phyloP scores from a whole-genome alignment of 805 yeast species.

The Nakazawaea ernobii region DNA sequence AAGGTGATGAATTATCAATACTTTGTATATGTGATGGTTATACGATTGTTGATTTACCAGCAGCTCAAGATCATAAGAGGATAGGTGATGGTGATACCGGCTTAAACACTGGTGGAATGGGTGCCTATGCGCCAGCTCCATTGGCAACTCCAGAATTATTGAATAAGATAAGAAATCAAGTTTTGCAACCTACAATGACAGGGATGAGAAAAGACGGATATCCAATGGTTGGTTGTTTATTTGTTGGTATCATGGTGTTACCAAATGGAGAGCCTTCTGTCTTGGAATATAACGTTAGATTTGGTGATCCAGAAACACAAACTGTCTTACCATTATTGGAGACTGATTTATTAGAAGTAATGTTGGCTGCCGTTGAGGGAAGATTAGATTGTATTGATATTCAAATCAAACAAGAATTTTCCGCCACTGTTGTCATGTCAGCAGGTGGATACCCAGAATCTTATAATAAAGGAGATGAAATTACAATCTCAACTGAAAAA shows the following conservation, averaged over 20 bases:
- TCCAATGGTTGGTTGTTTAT: constrained; percentile 93
- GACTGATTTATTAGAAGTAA: constrained; percentile 89
- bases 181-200: constrained; percentile 86
- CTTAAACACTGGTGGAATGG: constrained; percentile 99
- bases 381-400: constrained; percentile 78
- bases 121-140: constrained; percentile 98
- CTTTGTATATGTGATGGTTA: constrained; percentile 93
- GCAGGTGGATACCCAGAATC: constrained; percentile 96
- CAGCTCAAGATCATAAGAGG: constrained; percentile 98
- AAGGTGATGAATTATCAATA: constrained; percentile 95
- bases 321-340: constrained; percentile 85
- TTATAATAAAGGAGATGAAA: constrained; percentile 82
- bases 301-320: constrained; percentile 99
- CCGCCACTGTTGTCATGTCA: constrained; percentile 92
- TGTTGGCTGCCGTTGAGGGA: constrained; percentile 92
- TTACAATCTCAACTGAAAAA: constrained; percentile 43
- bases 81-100: constrained; percentile 92
- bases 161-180: constrained; percentile 60
- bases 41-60: constrained; percentile 82
- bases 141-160: constrained; percentile 76
- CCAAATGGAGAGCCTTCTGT: constrained; percentile 83
- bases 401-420: constrained; percentile 48
- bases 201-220: constrained; percentile 95
- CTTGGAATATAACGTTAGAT: constrained; percentile 94
- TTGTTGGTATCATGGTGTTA: constrained; percentile 92